Evolutionary conservation across 1,284 basidiomycete genomes (phyloP).

Genomic region (Acaromyces ingoldii): DNA sequence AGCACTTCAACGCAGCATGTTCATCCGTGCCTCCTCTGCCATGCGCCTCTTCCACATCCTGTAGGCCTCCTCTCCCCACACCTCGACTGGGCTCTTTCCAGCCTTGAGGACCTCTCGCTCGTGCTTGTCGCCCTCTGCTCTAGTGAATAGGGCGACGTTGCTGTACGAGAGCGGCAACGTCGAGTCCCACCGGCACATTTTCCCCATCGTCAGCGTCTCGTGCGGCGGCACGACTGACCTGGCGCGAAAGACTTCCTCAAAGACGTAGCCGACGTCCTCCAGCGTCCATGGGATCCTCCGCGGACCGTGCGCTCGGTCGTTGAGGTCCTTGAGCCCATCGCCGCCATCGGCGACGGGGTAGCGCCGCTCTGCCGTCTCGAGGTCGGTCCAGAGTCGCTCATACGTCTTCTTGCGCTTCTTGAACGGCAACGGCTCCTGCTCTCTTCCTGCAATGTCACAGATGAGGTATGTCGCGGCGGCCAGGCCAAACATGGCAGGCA

Average conservation of each 20-base stretch:
- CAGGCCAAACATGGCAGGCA: constrained; percentile 50
- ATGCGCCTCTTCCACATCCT: constrained; percentile 34
- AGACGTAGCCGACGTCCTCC: constrained; percentile 44
- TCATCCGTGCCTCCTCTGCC: constrained; percentile 23
- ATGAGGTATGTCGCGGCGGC: constrained; percentile 46
- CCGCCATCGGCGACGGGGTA: constrained; percentile 10
- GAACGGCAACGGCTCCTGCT: constrained; percentile 42
- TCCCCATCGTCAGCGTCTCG: constrained; percentile 22
- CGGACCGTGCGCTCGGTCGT: background rate
- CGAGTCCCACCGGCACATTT: constrained; percentile 45
- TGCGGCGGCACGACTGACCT: constrained; percentile 42
- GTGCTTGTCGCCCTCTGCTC: constrained; percentile 38
- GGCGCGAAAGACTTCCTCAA: constrained; percentile 44
- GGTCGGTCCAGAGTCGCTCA: constrained; percentile 26
- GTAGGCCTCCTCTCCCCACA: constrained; percentile 40
- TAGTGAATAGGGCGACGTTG: constrained; percentile 42
- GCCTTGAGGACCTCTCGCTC: constrained; percentile 34
- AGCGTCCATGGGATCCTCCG: constrained; percentile 36
- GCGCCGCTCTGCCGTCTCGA: constrained; percentile 19
- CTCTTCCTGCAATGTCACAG: constrained; percentile 42
- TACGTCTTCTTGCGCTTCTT: constrained; percentile 42
- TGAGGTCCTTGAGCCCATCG: background rate
- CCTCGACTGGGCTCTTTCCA: constrained; percentile 33
- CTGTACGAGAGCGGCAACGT: constrained; percentile 37
- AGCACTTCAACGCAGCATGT: background rate